A percentile compares a stretch with the other conserved stretches of the same genome.
Evolutionary conservation across 2,329 filamentous ascomycete genomes (phyloP).

Genomic region (Fusarium piperis): DNA sequence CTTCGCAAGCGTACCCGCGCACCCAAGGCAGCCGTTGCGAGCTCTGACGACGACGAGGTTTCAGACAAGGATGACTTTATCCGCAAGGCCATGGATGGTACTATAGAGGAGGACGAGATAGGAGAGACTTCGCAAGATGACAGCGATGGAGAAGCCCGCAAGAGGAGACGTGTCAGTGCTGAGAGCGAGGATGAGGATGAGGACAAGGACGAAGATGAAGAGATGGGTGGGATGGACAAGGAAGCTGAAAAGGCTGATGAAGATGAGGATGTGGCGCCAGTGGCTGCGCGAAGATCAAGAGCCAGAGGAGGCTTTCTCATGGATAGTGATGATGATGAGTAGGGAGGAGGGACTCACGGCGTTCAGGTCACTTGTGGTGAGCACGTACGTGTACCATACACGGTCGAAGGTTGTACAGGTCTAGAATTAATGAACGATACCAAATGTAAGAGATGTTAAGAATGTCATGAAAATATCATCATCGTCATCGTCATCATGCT

Average conservation of each 20-base stretch:
- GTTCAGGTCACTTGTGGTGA: constrained; percentile 13
- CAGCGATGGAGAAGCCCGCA: constrained; percentile 49
- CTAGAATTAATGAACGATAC: constrained; percentile 20
- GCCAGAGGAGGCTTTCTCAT: constrained; percentile 65
- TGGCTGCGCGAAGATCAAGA: constrained; percentile 52
- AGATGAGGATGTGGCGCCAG: constrained; percentile 46
- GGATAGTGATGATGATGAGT: constrained; percentile 65
- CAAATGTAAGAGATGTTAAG: neutral
- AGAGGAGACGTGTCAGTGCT: constrained; percentile 49
- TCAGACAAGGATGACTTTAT: constrained; percentile 39
- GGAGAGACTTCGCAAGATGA: constrained; percentile 45
- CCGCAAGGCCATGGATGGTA: constrained; percentile 37
- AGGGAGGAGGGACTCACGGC: constrained; percentile 9
- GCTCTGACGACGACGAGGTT: neutral
- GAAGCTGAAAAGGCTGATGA: constrained; percentile 35
- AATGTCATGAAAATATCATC: neutral
- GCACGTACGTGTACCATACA: neutral
- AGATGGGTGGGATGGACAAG: constrained; percentile 41
- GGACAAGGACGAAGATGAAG: neutral
- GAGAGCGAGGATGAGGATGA: neutral
- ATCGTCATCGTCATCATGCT: neutral
- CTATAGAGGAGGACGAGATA: constrained; percentile 33
- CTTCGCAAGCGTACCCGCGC: constrained; percentile 41
- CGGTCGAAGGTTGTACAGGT: neutral
- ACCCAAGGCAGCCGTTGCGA: neutral